A percentile compares a stretch with the other conserved stretches of the same genome.
These are phyloP conservation scores for Prunus mira DNA, from an alignment of 306 rosid genomes.

Conservation along the genomic window DNA sequence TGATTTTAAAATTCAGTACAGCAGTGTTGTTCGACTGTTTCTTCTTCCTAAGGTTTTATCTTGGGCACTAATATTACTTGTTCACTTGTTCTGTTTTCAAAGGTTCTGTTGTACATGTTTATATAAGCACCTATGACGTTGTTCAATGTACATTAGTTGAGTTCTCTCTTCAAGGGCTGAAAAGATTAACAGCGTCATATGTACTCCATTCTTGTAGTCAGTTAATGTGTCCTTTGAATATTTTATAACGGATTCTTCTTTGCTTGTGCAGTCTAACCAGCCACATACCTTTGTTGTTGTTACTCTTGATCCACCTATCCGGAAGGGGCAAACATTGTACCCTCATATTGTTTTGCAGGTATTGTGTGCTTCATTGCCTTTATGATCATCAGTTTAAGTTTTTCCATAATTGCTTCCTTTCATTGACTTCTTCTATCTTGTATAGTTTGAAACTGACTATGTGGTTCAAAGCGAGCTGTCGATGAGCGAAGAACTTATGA, in stretches of 20 bases:
- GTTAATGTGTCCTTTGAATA: conserved; percentile 12
- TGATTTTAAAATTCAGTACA: conserved; percentile 95
- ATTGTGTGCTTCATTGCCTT: conserved; percentile 22
- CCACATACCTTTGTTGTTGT: conserved; percentile 90
- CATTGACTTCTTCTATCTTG: conserved; percentile 10
- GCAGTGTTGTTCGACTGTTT: conserved; percentile 94
- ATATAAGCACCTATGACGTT: neutral
- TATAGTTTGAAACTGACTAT: conserved; percentile 84
- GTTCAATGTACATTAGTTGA: conserved; percentile 8
- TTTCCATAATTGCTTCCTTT: neutral
- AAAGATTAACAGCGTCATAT: neutral
- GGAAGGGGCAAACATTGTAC: conserved; percentile 95
- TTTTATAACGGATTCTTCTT: conserved; percentile 13
- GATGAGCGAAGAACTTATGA: conserved; percentile 66
- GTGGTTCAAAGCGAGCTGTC: conserved; percentile 70
- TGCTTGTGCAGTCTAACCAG: conserved; percentile 83
- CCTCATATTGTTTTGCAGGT: conserved; percentile 99
- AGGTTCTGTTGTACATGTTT: neutral
- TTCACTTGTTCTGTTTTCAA: neutral
- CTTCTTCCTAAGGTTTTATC: conserved; percentile 90
- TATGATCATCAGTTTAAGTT: conserved; percentile 15
- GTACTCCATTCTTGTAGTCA: neutral
- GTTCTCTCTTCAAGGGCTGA: neutral
- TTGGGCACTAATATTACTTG: neutral
- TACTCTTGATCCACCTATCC: conserved; percentile 97